phyloP scores from a whole-genome alignment of 2,329 filamentous ascomycete genomes.

The Pseudogymnoascus sp. region DNA sequence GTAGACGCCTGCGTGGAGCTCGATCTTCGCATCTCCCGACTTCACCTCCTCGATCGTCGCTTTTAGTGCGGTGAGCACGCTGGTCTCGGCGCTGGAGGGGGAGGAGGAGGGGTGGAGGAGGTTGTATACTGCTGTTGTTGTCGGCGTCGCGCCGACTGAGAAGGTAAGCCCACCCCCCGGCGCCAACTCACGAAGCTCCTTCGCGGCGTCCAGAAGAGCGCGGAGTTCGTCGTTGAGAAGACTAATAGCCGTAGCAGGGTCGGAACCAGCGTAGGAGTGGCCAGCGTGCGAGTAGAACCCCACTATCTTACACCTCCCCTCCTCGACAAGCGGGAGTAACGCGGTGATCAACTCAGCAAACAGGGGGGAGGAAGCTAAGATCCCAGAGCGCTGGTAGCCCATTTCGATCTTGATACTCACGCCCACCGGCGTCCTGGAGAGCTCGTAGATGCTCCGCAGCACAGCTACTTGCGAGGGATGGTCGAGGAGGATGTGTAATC shows the following conservation, averaged over 20 bases:
- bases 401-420: slow-evolving; percentile 70
- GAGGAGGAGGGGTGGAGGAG: slow-evolving; percentile 29
- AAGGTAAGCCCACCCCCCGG: slow-evolving; percentile 38
- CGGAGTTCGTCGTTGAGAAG: slow-evolving; percentile 53
- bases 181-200: slow-evolving; percentile 22
- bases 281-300: slow-evolving; percentile 70
- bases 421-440: slow-evolving; percentile 40
- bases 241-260: slow-evolving; percentile 49
- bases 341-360: slow-evolving; percentile 40
- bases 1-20: slow-evolving; percentile 72
- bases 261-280: slow-evolving; percentile 55
- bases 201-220: slow-evolving; percentile 41
- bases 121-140: slow-evolving; percentile 58
- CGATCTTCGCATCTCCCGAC: slow-evolving; percentile 41
- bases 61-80: slow-evolving; percentile 34
- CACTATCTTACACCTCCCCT: slow-evolving; percentile 37
- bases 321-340: slow-evolving; percentile 37
- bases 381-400: slow-evolving; percentile 62
- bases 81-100: slow-evolving; percentile 21
- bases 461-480: slow-evolving; percentile 52
- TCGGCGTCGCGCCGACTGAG: slow-evolving; percentile 71
- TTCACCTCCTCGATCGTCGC: slow-evolving; percentile 33
- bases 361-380: slow-evolving; percentile 41
- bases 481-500: slow-evolving; percentile 61
- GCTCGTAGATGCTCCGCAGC: slow-evolving; percentile 36